These are phyloP conservation scores for Myxozyma monticola DNA, from an alignment of 805 yeast genomes.

Conservation along the genomic window DNA sequence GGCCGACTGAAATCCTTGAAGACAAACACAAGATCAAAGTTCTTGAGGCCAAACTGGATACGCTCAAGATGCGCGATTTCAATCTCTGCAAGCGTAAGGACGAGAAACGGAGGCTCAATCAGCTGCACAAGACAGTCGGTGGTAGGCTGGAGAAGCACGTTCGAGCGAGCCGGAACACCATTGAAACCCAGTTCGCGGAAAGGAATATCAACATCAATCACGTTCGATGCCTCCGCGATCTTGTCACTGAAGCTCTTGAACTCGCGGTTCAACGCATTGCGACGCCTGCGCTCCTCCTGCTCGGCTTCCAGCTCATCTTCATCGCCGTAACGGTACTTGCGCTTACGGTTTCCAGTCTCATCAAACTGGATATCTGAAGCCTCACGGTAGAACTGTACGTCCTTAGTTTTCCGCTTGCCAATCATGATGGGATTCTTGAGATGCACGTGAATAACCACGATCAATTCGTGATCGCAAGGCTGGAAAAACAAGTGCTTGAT, in stretches of 20 bases:
- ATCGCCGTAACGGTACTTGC: conserved; percentile 87
- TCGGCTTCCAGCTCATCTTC: conserved; percentile 98
- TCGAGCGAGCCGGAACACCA: conserved; percentile 95
- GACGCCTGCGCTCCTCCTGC: conserved; percentile 94
- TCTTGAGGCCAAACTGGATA: conserved; percentile 94
- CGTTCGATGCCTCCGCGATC: conserved; percentile 80
- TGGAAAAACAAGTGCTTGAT: conserved; percentile 93
- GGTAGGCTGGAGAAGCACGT: conserved; percentile 94
- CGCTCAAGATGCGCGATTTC: conserved; percentile 95
- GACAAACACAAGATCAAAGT: conserved; percentile 94
- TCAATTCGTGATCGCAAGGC: conserved; percentile 91
- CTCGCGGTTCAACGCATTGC: conserved; percentile 86
- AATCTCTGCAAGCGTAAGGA: conserved; percentile 84
- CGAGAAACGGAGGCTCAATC: conserved; percentile 92
- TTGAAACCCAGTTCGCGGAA: conserved; percentile 94
- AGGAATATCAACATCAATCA: conserved; percentile 87
- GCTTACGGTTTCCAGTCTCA: conserved; percentile 92
- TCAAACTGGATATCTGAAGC: conserved; percentile 95
- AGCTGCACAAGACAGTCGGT: conserved; percentile 94
- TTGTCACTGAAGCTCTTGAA: conserved; percentile 85
- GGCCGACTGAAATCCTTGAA: conserved; percentile 87
- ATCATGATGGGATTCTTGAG: conserved; percentile 89
- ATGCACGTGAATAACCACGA: conserved; percentile 90
- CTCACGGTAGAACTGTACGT: conserved; percentile 94
- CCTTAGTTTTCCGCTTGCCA: conserved; percentile 93